phyloP scores from a whole-genome alignment of 345 rosid genomes.

The Excoecaria cochinchinensis region DNA sequence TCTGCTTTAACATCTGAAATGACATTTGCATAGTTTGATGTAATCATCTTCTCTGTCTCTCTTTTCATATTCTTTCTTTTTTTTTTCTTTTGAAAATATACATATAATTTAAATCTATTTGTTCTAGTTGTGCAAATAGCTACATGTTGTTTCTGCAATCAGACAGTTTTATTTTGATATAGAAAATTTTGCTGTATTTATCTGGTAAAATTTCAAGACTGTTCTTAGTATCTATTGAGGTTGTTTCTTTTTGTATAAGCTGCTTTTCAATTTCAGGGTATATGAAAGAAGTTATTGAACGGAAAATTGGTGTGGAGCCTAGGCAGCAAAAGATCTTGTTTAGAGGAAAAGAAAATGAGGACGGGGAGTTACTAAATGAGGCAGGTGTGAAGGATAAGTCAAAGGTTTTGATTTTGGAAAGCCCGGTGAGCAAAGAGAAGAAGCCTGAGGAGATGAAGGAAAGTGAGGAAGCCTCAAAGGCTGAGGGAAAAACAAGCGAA shows the following conservation, averaged over 20 bases:
- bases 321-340: slow-evolving; percentile 54
- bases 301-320: slow-evolving; percentile 49
- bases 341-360: slow-evolving; percentile 76
- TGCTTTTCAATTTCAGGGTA: slow-evolving; percentile 43
- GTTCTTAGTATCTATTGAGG: background rate
- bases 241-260: background rate
- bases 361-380: slow-evolving; percentile 46
- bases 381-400: slow-evolving; percentile 72
- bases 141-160: background rate
- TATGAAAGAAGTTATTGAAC: slow-evolving; percentile 54
- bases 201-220: background rate
- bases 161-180: background rate
- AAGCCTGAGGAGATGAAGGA: slow-evolving; percentile 35
- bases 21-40: too few relatives aligned
- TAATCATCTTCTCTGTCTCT: too few relatives aligned
- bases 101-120: background rate
- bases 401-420: slow-evolving; percentile 58
- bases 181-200: background rate
- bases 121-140: background rate
- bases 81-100: too few relatives aligned
- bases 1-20: too few relatives aligned
- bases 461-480: background rate
- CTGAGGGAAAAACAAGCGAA: background rate
- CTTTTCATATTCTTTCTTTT: too few relatives aligned
- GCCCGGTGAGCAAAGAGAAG: slow-evolving; percentile 33